phyloP scores from a whole-genome alignment of 441 rosid species.

The Syzygium malaccense region DNA sequence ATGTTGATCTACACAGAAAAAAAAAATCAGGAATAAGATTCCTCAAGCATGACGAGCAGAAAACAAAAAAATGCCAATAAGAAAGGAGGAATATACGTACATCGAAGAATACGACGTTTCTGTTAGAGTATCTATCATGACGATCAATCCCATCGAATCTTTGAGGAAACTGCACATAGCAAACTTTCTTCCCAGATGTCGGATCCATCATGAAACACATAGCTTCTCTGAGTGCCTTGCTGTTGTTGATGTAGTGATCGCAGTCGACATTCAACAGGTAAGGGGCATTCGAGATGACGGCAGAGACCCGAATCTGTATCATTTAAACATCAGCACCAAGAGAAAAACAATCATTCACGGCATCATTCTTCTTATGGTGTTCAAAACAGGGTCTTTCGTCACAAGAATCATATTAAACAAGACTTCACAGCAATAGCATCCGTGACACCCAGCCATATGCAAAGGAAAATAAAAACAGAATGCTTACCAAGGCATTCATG shows the following conservation, averaged over 20 bases:
- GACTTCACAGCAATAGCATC: not conserved
- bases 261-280: conserved; percentile 84
- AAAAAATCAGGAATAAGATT: not conserved
- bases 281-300: conserved; percentile 87
- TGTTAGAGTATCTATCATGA: conserved; percentile 79
- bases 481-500: not conserved
- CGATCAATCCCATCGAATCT: conserved; percentile 93
- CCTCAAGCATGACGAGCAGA: not conserved
- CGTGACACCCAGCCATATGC: not conserved
- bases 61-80: not conserved
- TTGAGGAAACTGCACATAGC: conserved; percentile 86
- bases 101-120: conserved; percentile 87
- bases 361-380: not conserved
- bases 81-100: conserved; percentile 13
- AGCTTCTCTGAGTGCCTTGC: conserved; percentile 75
- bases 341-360: not conserved
- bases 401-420: not conserved
- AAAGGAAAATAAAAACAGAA: not conserved
- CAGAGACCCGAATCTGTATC: conserved; percentile 49
- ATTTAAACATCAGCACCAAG: not conserved
- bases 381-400: not conserved
- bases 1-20: conserved; percentile 22
- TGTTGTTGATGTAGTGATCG: conserved; percentile 80
- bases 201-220: conserved; percentile 88
- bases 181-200: conserved; percentile 68